Percentiles rank a stretch among this genome's conserved stretches.
Evolutionary conservation across 345 rosid species (phyloP).

Genomic region (Arabidopsis arenosa): DNA sequence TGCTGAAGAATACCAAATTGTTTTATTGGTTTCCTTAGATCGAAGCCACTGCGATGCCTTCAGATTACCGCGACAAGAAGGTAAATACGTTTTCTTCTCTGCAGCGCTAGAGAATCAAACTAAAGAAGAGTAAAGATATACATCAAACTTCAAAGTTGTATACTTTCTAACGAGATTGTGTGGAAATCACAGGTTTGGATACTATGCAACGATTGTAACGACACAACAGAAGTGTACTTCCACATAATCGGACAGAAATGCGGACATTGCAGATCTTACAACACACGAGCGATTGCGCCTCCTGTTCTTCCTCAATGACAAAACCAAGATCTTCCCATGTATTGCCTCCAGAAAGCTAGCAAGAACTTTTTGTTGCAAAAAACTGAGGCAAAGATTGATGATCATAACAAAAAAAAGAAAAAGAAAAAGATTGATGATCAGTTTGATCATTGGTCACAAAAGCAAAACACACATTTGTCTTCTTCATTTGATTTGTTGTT

Average conservation of each 20-base stretch:
- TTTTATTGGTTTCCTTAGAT: conserved; percentile 56
- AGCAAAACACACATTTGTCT: conserved; percentile 35
- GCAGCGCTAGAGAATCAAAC: background rate
- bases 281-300: conserved; percentile 80
- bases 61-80: conserved; percentile 86
- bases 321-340: conserved; percentile 27
- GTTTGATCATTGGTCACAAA: conserved; percentile 24
- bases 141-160: background rate
- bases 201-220: conserved; percentile 95
- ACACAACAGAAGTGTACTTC: conserved; percentile 90
- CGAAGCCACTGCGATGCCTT: conserved; percentile 86
- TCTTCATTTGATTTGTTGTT: conserved; percentile 37
- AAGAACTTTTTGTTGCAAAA: conserved; percentile 34
- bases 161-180: conserved; percentile 1
- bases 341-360: conserved; percentile 33
- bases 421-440: background rate
- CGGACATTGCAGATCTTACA: conserved; percentile 89
- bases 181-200: conserved; percentile 80
- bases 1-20: background rate
- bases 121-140: background rate
- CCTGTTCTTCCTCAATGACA: conserved; percentile 82
- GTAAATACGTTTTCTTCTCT: conserved; percentile 44
- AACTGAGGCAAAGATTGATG: conserved; percentile 13
- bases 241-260: conserved; percentile 95
- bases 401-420: background rate